phyloP scores from a whole-genome alignment of 1,284 basidiomycete species.

The Pascua guehoae region DNA sequence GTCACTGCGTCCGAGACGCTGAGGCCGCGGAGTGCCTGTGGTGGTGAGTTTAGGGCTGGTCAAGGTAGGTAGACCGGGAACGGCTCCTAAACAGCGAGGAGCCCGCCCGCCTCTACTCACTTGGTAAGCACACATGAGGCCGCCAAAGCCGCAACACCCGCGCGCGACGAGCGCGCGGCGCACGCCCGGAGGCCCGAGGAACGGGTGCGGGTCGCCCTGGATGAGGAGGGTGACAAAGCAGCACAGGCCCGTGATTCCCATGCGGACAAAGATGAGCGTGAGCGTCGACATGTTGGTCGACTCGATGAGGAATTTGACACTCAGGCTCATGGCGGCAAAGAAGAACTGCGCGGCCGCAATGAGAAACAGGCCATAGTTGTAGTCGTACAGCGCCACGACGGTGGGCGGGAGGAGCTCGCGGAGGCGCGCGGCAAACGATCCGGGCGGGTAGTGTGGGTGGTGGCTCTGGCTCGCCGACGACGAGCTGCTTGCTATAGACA shows the following conservation, averaged over 20 bases:
- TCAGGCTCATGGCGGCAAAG: conserved; percentile 59
- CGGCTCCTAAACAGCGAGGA: too few relatives aligned
- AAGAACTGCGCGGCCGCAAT: conserved; percentile 61
- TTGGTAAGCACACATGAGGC: conserved; percentile 52
- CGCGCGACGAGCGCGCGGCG: conserved; percentile 58
- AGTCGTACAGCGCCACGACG: conserved; percentile 23
- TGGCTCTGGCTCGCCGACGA: too few relatives aligned
- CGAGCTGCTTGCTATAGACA: too few relatives aligned
- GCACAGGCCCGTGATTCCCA: conserved; percentile 52
- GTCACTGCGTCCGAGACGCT: conserved; percentile 72
- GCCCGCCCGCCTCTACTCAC: background rate
- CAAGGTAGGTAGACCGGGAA: too few relatives aligned
- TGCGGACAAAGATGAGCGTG: conserved; percentile 40
- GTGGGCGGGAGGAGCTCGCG: conserved; percentile 14
- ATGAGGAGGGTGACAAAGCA: conserved; percentile 54
- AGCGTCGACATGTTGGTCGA: conserved; percentile 33
- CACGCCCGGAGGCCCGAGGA: conserved; percentile 65
- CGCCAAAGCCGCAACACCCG: conserved; percentile 58
- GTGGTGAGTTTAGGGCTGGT: too few relatives aligned
- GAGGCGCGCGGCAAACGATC: background rate
- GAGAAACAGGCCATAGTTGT: conserved; percentile 62
- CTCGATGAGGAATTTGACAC: conserved; percentile 44
- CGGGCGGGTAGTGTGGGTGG: too few relatives aligned
- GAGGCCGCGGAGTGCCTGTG: conserved; percentile 62
- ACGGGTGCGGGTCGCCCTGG: conserved; percentile 59